Evolutionary conservation across 208 protist genomes (phyloP).

Genomic region (Trypanosoma vivax): DNA sequence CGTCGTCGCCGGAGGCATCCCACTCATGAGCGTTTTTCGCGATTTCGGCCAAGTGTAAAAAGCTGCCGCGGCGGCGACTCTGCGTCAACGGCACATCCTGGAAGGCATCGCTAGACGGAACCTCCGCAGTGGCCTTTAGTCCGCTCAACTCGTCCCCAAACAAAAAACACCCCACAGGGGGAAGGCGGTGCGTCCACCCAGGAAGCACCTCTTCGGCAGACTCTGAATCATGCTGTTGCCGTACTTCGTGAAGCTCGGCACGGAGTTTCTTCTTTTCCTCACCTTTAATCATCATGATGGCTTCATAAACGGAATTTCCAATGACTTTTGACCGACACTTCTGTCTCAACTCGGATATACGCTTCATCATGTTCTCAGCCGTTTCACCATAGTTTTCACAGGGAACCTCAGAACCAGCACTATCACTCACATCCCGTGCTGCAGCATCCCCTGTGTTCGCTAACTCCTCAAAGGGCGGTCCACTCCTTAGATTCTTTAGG

Average conservation of each 20-base stretch:
- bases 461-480: background rate
- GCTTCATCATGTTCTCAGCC: conserved; percentile 6
- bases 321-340: conserved; percentile 10
- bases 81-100: background rate
- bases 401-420: background rate
- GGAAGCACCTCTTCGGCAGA: conserved; percentile 41
- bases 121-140: conserved; percentile 37
- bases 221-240: conserved; percentile 6
- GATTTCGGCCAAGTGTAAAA: conserved; percentile 5
- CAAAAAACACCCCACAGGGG: conserved; percentile 66
- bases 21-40: conserved; percentile 2
- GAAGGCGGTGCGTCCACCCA: conserved; percentile 64
- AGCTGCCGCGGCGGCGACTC: conserved; percentile 8
- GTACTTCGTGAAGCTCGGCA: conserved; percentile 8
- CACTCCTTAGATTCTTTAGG: background rate
- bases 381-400: background rate
- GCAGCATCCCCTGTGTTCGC: background rate
- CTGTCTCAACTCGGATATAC: conserved; percentile 1
- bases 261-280: conserved; percentile 9
- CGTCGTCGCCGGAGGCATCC: conserved; percentile 9
- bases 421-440: background rate
- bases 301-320: conserved; percentile 4
- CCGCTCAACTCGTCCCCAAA: conserved; percentile 80
- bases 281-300: conserved; percentile 5
- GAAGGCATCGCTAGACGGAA: conserved; percentile 21